These are phyloP conservation scores for Croton setiger DNA, from an alignment of 441 rosid genomes.

Conservation along the genomic window DNA sequence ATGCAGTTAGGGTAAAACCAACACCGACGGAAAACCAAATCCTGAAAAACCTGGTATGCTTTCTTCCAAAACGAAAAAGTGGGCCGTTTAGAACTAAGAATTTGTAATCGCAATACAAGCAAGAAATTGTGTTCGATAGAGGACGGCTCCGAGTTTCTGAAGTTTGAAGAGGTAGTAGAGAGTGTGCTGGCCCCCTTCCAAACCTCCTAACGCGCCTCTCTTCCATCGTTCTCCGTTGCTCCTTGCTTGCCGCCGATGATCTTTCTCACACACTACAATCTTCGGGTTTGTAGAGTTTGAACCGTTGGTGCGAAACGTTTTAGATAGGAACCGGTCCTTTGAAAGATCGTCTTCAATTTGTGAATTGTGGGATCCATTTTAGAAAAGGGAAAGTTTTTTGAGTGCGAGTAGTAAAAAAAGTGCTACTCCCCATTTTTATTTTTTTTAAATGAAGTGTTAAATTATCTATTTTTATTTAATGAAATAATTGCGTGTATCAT, in stretches of 20 bases:
- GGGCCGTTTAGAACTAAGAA: slow-evolving; percentile 46
- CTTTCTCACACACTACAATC: no score
- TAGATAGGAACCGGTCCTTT: no score
- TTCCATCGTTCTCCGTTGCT: slow-evolving; percentile 13
- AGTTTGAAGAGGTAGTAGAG: slow-evolving; percentile 33
- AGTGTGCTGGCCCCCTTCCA: slow-evolving; percentile 25
- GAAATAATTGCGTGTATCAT: no score
- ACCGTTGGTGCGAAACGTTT: no score
- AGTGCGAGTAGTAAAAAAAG: no score
- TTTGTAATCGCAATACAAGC: slow-evolving; percentile 71
- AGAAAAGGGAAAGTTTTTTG: no score
- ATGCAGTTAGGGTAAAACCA: slow-evolving; percentile 60
- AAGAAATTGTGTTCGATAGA: slow-evolving; percentile 33
- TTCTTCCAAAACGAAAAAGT: slow-evolving; percentile 59
- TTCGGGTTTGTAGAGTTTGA: no score
- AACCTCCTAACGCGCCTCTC: slow-evolving; percentile 46
- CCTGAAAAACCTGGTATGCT: slow-evolving; percentile 41
- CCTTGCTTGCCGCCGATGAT: not conserved
- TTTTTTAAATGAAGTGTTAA: no score
- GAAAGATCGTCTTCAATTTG: no score
- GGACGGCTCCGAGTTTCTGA: slow-evolving; percentile 9
- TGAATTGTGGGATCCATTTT: no score
- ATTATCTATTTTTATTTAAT: no score
- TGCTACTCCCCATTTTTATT: no score
- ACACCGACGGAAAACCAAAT: slow-evolving; percentile 84